Evolutionary conservation across 106 monocot species (phyloP).

Genomic region (Agapanthus africanus): DNA sequence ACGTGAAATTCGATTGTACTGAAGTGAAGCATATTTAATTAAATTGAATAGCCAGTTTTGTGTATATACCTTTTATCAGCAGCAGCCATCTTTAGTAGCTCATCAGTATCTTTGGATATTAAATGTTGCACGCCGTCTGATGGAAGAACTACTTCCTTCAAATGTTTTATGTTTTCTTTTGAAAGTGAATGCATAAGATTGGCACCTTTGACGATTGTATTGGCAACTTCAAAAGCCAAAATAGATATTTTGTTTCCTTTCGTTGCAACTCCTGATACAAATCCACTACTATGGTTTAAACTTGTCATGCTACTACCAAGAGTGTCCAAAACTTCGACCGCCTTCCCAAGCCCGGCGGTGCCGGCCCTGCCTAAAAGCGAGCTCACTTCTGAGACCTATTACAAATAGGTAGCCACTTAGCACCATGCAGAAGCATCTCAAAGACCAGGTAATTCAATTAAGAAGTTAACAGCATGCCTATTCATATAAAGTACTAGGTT

Average conservation of each 20-base stretch:
- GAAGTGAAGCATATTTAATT: too few relatives aligned
- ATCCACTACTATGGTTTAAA: conserved; percentile 57
- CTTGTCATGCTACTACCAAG: conserved; percentile 92
- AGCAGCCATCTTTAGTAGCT: conserved; percentile 65
- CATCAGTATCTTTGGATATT: conserved; percentile 77
- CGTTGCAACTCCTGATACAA: conserved; percentile 52
- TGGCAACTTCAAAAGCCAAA: conserved; percentile 92
- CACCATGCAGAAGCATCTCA: background rate
- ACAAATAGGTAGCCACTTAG: conserved; percentile 4
- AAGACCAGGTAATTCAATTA: background rate
- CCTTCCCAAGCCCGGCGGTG: conserved; percentile 76
- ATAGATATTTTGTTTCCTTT: conserved; percentile 78
- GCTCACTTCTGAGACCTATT: conserved; percentile 80
- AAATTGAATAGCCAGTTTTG: background rate
- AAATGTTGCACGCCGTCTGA: conserved; percentile 78
- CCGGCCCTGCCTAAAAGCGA: conserved; percentile 80
- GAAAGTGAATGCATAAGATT: conserved; percentile 87
- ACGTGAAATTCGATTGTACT: too few relatives aligned
- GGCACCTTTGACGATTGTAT: conserved; percentile 81
- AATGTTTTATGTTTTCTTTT: conserved; percentile 57
- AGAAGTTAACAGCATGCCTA: background rate
- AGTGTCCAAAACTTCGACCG: conserved; percentile 91
- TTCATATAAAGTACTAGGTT: background rate
- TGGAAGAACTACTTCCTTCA: conserved; percentile 72
- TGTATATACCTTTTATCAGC: conserved; percentile 71